Evolutionary conservation across 768 basidiomycete species (phyloP), one percentile per base, ranked within the genome.

Genomic region (Infundibulicybe gibba): DNA sequence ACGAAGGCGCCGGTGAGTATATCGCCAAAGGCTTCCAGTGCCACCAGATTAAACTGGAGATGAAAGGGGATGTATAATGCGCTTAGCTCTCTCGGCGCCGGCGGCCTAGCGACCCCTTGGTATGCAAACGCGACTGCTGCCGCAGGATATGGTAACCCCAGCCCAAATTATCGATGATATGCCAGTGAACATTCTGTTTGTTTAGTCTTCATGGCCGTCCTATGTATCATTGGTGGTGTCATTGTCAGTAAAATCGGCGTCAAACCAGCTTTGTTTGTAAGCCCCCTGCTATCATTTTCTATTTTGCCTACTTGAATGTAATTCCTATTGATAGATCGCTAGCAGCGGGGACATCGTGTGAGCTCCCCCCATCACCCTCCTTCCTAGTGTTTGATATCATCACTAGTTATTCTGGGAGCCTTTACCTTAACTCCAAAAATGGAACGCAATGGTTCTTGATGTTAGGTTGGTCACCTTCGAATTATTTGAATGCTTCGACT

Each of bases 371-470:
- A 32, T 38, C 4, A 9, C 14, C 5, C 31, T 9, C 8, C 2
- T n/a, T 13, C n/a, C 35, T 17, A 38, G 40, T 38, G n/a, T 37
- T 11, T 39, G 12, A 21, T 48, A 21, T 13, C 15, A 30, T 33
- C 10, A 15, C 30, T 37, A 65, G 62, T 37, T 65, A 65, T 39
- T 61, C 64, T 5, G 64, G 64, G 17, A 63, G 64, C 40, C 52
- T 64, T 14, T 65, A 65, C 38, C 51, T 65, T 34, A 65, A 65
- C 45, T 64, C 62, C 8, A 64, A 65, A 47, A 64, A 61, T 49
- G 64, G 64, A 15, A 63, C 60, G 6, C 64, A 65, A 42, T 65
- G 64, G 64, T 65, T 65, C 49, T 55, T 65, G 50, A 64, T 65
- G 62, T 52, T 65, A 8, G 25, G 25, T 25, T 25, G 25, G 25